Conservation (phyloP, 331 rosid species). For the Quercus phellos region DNA sequence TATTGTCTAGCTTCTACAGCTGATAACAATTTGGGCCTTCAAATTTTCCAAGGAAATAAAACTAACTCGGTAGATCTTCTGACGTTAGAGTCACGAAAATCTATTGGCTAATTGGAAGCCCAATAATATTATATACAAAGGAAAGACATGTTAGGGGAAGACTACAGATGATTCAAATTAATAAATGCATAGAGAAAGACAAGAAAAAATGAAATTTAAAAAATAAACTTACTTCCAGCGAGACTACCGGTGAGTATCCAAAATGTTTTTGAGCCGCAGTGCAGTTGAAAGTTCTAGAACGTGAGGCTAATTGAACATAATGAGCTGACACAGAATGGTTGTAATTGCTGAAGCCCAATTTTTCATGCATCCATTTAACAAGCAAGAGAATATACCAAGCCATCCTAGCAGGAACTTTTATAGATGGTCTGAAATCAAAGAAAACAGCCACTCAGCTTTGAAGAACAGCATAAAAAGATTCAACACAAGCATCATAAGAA, state of each 20-base stretch:
- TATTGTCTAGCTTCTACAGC: background rate
- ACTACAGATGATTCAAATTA: background rate
- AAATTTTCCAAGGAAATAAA: background rate
- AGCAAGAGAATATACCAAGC: constrained; percentile 43
- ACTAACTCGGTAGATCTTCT: background rate
- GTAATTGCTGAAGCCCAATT: constrained; percentile 38
- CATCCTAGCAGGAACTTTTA: constrained; percentile 66
- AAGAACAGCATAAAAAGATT: constrained; percentile 18
- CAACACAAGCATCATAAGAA: constrained; percentile 16
- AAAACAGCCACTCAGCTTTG: constrained; percentile 16
- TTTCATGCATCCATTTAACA: constrained; percentile 48
- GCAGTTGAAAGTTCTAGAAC: constrained; percentile 60
- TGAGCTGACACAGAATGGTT: constrained; percentile 44
- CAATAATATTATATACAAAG: background rate
- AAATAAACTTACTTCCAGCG: constrained; percentile 55
- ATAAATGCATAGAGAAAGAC: background rate
- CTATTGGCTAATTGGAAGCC: background rate
- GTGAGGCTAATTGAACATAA: constrained; percentile 53
- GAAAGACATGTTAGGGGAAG: background rate
- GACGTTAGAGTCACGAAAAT: background rate
- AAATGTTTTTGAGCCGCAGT: constrained; percentile 57
- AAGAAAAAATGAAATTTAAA: constrained; percentile 1
- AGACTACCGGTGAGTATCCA: constrained; percentile 67
- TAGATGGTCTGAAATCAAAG: constrained; percentile 53
- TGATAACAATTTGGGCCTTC: background rate